Conservation (phyloP, 208 protist species). For the Trichomonas gallinae region DNA sequence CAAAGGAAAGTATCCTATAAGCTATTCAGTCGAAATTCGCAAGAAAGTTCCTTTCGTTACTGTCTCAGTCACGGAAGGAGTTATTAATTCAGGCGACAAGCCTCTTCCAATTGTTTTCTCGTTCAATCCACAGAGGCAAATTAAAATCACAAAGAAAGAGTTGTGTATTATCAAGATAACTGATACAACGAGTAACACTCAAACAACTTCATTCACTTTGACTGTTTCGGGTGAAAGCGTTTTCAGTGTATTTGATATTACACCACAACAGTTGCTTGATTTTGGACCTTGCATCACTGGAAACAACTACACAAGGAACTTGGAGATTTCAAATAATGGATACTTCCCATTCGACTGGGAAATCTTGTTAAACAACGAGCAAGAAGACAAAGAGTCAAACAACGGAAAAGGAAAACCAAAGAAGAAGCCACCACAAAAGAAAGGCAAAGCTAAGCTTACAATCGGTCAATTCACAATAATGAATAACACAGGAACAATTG, state of each 20-base stretch:
- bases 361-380: not conserved
- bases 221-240: not conserved
- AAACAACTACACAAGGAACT: not conserved
- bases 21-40: not conserved
- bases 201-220: not conserved
- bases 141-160: not conserved
- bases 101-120: not conserved
- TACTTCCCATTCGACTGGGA: not conserved
- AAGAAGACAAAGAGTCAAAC: not conserved
- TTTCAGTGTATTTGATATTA: not conserved
- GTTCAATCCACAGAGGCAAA: not conserved
- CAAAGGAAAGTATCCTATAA: not conserved
- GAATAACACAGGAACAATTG: not conserved
- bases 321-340: not conserved
- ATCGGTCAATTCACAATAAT: not conserved
- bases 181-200: not conserved
- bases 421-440: not conserved
- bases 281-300: not conserved
- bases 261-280: not conserved
- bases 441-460: not conserved
- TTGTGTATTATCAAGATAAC: not conserved
- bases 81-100: not conserved
- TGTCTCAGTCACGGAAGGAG: not conserved
- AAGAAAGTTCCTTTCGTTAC: not conserved
- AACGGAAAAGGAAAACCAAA: not conserved